Evolutionary conservation across 176 grass and related monocot genomes (phyloP).

Genomic region (Guadua angustifolia): DNA sequence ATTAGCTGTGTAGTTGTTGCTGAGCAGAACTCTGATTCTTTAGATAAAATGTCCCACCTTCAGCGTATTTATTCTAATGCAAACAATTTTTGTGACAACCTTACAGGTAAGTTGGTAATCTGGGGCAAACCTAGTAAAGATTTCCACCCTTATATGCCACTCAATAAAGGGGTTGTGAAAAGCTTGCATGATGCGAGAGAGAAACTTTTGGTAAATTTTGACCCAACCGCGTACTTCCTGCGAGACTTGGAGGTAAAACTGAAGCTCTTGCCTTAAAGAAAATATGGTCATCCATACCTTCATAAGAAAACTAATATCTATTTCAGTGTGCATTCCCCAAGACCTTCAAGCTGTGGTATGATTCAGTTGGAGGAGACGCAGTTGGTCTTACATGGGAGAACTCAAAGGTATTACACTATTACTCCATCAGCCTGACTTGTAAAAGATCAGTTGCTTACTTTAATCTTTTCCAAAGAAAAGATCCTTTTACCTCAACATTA

Average conservation of each 20-base stretch:
- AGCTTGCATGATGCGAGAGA: constrained; percentile 73
- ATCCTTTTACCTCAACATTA: neutral
- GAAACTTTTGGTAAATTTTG: constrained; percentile 81
- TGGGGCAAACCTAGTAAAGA: constrained; percentile 77
- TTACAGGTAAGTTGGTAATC: constrained; percentile 74
- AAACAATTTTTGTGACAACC: constrained; percentile 29
- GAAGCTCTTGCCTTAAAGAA: constrained; percentile 18
- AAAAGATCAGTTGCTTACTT: neutral
- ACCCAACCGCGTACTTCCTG: constrained; percentile 70
- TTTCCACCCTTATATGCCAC: constrained; percentile 69
- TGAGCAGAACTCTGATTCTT: constrained; percentile 2
- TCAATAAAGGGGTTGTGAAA: constrained; percentile 49
- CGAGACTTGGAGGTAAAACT: constrained; percentile 72
- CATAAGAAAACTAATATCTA: constrained; percentile 22
- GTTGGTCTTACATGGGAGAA: constrained; percentile 93
- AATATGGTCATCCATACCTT: constrained; percentile 13
- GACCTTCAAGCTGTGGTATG: constrained; percentile 85
- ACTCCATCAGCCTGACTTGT: neutral
- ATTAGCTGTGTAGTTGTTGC: neutral
- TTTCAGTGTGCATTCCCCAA: constrained; percentile 69
- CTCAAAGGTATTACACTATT: constrained; percentile 69
- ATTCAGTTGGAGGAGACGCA: constrained; percentile 82
- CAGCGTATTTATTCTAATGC: constrained; percentile 25
- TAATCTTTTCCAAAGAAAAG: constrained; percentile 20
- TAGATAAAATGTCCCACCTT: constrained; percentile 7